These are phyloP conservation scores for Microbotryomycetes sp. DNA, from an alignment of 1,284 basidiomycete genomes.

Conservation along the genomic window DNA sequence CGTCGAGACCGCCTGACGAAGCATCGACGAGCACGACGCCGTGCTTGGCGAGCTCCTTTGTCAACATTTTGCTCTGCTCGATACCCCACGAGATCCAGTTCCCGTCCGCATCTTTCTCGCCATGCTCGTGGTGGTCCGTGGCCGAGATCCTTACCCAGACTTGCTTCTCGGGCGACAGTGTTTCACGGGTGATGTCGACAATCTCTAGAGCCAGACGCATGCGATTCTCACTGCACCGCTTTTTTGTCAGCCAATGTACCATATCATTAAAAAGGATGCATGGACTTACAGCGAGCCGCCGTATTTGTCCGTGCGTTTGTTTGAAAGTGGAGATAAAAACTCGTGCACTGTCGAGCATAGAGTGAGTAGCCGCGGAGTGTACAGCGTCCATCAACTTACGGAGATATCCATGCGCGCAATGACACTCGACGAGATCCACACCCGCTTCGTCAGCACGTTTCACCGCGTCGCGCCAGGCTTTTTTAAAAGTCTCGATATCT, in stretches of 20 bases:
- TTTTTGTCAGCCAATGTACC: neutral
- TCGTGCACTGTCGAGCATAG: conserved; percentile 29
- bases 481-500: conserved; percentile 55
- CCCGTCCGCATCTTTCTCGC: conserved; percentile 53
- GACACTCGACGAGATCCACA: conserved; percentile 65
- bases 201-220: conserved; percentile 59
- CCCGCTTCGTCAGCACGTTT: conserved; percentile 47
- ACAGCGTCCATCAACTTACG: conserved; percentile 40
- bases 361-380: conserved; percentile 17
- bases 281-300: conserved; percentile 53
- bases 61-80: conserved; percentile 60
- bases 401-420: conserved; percentile 31
- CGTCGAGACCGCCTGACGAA: conserved; percentile 62
- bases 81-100: conserved; percentile 64
- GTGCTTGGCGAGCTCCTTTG: conserved; percentile 50
- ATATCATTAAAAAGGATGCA: neutral
- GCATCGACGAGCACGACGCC: conserved; percentile 67
- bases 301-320: conserved; percentile 59
- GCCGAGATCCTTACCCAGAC: conserved; percentile 68
- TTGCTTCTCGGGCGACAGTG: conserved; percentile 55
- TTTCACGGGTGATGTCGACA: conserved; percentile 49
- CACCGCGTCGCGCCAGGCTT: conserved; percentile 59
- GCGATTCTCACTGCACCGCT: conserved; percentile 51
- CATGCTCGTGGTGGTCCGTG: conserved; percentile 67
- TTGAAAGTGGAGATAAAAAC: conserved; percentile 64